These are phyloP conservation scores for Medicago ruthenica DNA, from an alignment of 306 rosid genomes.

Conservation along the genomic window DNA sequence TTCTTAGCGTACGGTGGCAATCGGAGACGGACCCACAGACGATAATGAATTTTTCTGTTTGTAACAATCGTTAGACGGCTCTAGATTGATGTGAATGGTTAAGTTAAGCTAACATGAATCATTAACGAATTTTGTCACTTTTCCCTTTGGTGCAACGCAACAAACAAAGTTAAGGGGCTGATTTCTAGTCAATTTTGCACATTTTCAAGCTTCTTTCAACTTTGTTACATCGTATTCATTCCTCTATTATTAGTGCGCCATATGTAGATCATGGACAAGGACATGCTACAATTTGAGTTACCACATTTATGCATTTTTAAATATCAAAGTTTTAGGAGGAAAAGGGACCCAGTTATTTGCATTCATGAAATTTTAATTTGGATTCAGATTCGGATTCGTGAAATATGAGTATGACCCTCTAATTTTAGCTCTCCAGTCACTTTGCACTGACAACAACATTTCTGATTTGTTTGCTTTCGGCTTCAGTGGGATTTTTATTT, in stretches of 20 bases:
- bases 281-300: background rate
- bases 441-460: too few species aligned
- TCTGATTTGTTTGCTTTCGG: too few species aligned
- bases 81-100: constrained; percentile 34
- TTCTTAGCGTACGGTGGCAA: constrained; percentile 23
- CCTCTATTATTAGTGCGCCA: constrained; percentile 39
- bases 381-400: constrained; percentile 37
- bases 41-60: background rate
- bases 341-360: background rate
- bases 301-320: too few species aligned
- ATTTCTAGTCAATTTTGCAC: constrained; percentile 34
- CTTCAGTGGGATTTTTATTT: too few species aligned
- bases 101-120: background rate
- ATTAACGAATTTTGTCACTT: constrained; percentile 9
- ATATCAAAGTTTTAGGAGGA: background rate
- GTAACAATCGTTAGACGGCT: background rate
- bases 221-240: constrained; percentile 21
- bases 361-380: background rate
- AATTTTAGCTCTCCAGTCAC: background rate
- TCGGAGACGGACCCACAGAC: constrained; percentile 33
- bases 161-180: constrained; percentile 26
- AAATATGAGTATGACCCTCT: constrained; percentile 34
- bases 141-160: constrained; percentile 20
- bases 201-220: constrained; percentile 28
- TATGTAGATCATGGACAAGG: background rate